Conservation (phyloP, 148 eudicot species). For the Hydrangea macrophylla region DNA sequence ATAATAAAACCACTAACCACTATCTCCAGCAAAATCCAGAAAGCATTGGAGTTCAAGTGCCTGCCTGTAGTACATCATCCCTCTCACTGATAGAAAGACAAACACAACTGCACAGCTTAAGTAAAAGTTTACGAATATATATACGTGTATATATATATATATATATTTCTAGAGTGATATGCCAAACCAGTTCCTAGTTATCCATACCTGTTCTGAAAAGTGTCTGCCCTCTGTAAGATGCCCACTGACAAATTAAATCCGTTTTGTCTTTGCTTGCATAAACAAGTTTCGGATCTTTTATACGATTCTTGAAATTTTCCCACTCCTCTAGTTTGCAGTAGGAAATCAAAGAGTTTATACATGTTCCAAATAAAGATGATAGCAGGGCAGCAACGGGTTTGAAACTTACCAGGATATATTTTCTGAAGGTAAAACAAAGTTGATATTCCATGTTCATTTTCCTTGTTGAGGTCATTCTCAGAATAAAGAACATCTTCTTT, state of each 20-base stretch:
- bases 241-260: slow-evolving; percentile 85
- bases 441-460: slow-evolving; percentile 96
- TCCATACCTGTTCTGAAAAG: slow-evolving; percentile 91
- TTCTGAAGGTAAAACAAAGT: slow-evolving; percentile 87
- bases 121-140: too few species aligned
- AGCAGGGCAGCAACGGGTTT: slow-evolving; percentile 9
- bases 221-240: slow-evolving; percentile 96
- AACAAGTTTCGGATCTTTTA: slow-evolving; percentile 51
- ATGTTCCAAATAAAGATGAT: slow-evolving; percentile 10
- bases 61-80: slow-evolving; percentile 96
- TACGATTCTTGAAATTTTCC: slow-evolving; percentile 67
- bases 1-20: slow-evolving; percentile 41
- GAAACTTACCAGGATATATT: slow-evolving; percentile 84
- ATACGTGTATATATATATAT: too few species aligned
- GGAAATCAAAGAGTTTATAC: slow-evolving; percentile 8
- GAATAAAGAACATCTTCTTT: slow-evolving; percentile 97
- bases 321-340: slow-evolving; percentile 66
- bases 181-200: neutral
- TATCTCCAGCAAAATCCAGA: slow-evolving; percentile 73
- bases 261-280: slow-evolving; percentile 46
- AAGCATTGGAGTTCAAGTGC: slow-evolving; percentile 95
- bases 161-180: neutral
- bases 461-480: slow-evolving; percentile 68
- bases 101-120: slow-evolving; percentile 19
- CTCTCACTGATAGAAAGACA: slow-evolving; percentile 66